Conservation (phyloP, 139 green algal species). For the Chlamydomonas sp. region DNA sequence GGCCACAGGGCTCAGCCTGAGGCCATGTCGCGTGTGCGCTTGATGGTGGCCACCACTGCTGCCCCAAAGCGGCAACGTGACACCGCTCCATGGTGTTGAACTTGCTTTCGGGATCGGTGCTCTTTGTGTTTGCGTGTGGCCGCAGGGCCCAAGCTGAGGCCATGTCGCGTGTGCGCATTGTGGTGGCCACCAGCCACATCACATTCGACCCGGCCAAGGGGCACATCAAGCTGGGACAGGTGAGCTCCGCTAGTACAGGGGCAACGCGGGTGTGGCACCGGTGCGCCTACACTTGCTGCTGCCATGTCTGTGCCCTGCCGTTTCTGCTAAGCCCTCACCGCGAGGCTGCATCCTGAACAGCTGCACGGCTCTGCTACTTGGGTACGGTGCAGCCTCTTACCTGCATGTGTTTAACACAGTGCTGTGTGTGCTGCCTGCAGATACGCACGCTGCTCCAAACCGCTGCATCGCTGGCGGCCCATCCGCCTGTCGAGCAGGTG, state of each 20-base stretch:
- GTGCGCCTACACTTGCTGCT: no score
- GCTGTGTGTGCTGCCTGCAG: background rate
- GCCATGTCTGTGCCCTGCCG: no score
- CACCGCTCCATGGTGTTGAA: background rate
- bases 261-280: background rate
- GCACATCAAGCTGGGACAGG: slow-evolving; percentile 85
- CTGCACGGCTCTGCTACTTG: no score
- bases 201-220: slow-evolving; percentile 90
- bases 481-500: slow-evolving; percentile 2
- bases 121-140: background rate
- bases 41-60: slow-evolving; percentile 78
- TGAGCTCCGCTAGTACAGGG: slow-evolving; percentile 42
- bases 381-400: no score
- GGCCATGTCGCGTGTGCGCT: background rate
- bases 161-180: slow-evolving; percentile 32
- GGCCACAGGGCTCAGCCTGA: slow-evolving; percentile 17
- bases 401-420: no score
- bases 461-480: background rate
- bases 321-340: no score
- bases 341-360: no score
- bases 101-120: background rate
- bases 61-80: no score
- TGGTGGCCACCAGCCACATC: slow-evolving; percentile 88
- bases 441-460: background rate
- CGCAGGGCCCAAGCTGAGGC: slow-evolving; percentile 21